Evolutionary conservation across 805 yeast species (phyloP).

Genomic region (Candida dendrica): DNA sequence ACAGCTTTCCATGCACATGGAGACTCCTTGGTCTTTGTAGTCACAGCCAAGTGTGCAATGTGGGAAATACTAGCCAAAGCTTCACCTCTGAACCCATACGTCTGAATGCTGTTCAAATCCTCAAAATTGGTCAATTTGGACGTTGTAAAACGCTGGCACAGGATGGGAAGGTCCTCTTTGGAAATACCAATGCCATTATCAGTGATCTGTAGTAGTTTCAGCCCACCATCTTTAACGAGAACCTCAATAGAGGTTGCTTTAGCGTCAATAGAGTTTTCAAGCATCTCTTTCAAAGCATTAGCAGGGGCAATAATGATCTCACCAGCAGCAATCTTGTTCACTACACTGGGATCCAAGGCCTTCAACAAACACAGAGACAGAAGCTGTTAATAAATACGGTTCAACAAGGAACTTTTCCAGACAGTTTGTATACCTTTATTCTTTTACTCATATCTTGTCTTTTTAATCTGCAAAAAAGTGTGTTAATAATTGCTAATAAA

Average conservation of each 20-base stretch:
- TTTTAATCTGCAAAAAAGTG: no score
- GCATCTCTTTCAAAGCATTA: constrained; percentile 86
- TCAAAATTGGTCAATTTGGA: constrained; percentile 72
- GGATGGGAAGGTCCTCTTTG: constrained; percentile 61
- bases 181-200: constrained; percentile 86
- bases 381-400: not conserved
- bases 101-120: constrained; percentile 61
- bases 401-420: no score
- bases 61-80: constrained; percentile 94
- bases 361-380: constrained; percentile 2
- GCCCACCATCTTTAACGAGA: constrained; percentile 85
- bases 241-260: constrained; percentile 67
- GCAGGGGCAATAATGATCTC: constrained; percentile 92
- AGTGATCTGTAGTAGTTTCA: constrained; percentile 75
- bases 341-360: constrained; percentile 61
- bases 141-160: constrained; percentile 92
- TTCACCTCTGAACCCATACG: constrained; percentile 95
- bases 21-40: constrained; percentile 58
- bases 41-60: constrained; percentile 72
- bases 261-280: constrained; percentile 93
- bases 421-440: not conserved
- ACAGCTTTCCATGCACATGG: constrained; percentile 64
- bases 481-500: no score
- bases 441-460: not conserved
- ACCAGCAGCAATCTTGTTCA: constrained; percentile 94